phyloP scores from a whole-genome alignment of 805 yeast genomes.

The Wickerhamomyces sydowiorum region DNA sequence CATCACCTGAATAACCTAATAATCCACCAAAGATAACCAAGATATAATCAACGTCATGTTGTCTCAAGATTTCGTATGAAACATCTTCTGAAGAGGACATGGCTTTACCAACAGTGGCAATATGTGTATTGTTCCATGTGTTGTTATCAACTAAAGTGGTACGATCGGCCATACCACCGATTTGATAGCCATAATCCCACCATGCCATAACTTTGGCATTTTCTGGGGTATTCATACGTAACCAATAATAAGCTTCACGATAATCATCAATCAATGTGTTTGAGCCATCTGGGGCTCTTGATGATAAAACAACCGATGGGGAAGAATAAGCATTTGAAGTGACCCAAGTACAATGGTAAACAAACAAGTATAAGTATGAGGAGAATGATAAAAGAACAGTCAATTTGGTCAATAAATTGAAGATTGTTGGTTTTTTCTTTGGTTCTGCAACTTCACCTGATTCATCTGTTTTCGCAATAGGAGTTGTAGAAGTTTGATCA shows the following conservation, averaged over 20 bases:
- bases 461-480: slow-evolving; percentile 11
- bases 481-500: background rate
- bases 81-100: slow-evolving; percentile 87
- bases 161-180: slow-evolving; percentile 99
- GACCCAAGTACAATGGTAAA: slow-evolving; percentile 95
- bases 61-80: slow-evolving; percentile 80
- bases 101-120: slow-evolving; percentile 98
- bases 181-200: slow-evolving; percentile 99
- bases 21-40: slow-evolving; percentile 92
- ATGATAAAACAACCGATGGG: slow-evolving; percentile 93
- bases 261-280: slow-evolving; percentile 87
- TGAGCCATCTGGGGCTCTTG: slow-evolving; percentile 79
- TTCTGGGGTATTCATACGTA: slow-evolving; percentile 95
- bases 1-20: slow-evolving; percentile 93
- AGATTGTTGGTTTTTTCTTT: slow-evolving; percentile 15
- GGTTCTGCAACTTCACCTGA: slow-evolving; percentile 6
- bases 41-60: slow-evolving; percentile 94
- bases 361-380: slow-evolving; percentile 74
- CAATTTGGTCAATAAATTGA: slow-evolving; percentile 43
- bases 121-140: slow-evolving; percentile 99
- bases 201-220: slow-evolving; percentile 96
- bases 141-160: slow-evolving; percentile 97
- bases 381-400: slow-evolving; percentile 63
- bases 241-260: slow-evolving; percentile 98
- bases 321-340: slow-evolving; percentile 94